A percentile compares a stretch with the other conserved stretches of the same genome.
phyloP scores from a whole-genome alignment of 2,329 filamentous ascomycete genomes.

The Paraphoma chrysanthemicola region DNA sequence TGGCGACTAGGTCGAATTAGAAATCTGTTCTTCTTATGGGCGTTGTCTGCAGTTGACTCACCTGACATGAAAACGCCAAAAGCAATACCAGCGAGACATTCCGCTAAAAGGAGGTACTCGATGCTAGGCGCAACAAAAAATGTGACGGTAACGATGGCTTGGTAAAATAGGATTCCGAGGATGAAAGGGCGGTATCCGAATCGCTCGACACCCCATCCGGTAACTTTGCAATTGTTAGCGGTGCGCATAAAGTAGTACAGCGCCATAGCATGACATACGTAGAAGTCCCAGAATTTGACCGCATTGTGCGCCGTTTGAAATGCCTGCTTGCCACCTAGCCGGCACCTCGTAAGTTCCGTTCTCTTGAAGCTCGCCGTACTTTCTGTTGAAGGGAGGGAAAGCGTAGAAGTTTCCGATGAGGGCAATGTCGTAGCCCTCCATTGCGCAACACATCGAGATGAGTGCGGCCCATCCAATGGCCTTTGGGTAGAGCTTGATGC shows the following conservation, averaged over 20 bases:
- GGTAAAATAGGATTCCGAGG: constrained; percentile 16
- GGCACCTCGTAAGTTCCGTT: constrained; percentile 39
- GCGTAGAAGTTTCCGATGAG: constrained; percentile 78
- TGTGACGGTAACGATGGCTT: constrained; percentile 25
- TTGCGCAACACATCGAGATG: constrained; percentile 82
- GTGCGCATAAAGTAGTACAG: constrained; percentile 19
- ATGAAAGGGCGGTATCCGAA: constrained; percentile 41
- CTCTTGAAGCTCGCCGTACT: constrained; percentile 42
- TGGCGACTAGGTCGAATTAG: constrained; percentile 17
- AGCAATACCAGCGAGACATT: constrained; percentile 38
- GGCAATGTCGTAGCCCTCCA: constrained; percentile 86
- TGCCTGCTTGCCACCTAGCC: neutral
- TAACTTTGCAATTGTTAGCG: constrained; percentile 29
- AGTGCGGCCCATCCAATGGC: constrained; percentile 80
- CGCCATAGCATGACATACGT: constrained; percentile 46
- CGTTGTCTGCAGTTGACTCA: neutral
- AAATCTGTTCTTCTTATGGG: neutral
- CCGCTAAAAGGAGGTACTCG: constrained; percentile 20
- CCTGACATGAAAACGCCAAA: constrained; percentile 47
- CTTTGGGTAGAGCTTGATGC: constrained; percentile 80
- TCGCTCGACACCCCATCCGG: constrained; percentile 38
- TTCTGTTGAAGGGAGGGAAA: constrained; percentile 48
- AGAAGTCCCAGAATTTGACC: constrained; percentile 37
- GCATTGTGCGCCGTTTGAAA: neutral
- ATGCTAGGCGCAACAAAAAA: constrained; percentile 29